phyloP scores from a whole-genome alignment of 106 monocot genomes.

The Apostasia ramifera region DNA sequence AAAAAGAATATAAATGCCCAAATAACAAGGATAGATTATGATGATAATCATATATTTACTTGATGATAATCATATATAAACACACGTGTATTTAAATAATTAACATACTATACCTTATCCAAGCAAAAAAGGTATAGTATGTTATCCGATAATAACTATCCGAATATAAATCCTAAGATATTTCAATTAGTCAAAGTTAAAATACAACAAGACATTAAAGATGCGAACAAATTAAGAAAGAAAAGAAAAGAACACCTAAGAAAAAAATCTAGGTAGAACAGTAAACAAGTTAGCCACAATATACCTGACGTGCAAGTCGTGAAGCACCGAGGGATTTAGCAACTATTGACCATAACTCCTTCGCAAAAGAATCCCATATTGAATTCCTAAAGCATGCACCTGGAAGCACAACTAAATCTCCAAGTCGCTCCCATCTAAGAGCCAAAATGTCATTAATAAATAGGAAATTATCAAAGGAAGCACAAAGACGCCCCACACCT shows the following conservation, averaged over 20 bases:
- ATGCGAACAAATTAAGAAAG: background rate
- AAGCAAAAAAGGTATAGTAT: too few species aligned
- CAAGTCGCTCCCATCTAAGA: conserved; percentile 90
- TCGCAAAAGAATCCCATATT: conserved; percentile 55
- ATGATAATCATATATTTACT: too few species aligned
- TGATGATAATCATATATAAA: too few species aligned
- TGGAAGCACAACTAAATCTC: conserved; percentile 87
- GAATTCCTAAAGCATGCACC: conserved; percentile 77
- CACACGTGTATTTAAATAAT: too few species aligned
- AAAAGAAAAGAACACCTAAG: background rate
- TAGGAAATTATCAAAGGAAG: background rate
- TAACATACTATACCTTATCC: too few species aligned
- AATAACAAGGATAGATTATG: too few species aligned
- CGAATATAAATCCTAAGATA: background rate
- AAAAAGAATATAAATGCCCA: too few species aligned
- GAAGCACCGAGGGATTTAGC: conserved; percentile 67
- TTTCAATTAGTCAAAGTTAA: background rate
- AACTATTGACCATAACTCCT: conserved; percentile 82
- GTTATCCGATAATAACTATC: too few species aligned
- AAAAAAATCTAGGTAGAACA: background rate
- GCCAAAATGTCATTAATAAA: conserved; percentile 2
- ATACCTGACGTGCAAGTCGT: conserved; percentile 92
- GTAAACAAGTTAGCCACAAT: background rate
- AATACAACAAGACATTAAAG: too few species aligned
- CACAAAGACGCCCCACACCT: background rate